Base-by-base conservation (phyloP, 192 early-diverging fungal species). In the Podila minutissima region DNA sequence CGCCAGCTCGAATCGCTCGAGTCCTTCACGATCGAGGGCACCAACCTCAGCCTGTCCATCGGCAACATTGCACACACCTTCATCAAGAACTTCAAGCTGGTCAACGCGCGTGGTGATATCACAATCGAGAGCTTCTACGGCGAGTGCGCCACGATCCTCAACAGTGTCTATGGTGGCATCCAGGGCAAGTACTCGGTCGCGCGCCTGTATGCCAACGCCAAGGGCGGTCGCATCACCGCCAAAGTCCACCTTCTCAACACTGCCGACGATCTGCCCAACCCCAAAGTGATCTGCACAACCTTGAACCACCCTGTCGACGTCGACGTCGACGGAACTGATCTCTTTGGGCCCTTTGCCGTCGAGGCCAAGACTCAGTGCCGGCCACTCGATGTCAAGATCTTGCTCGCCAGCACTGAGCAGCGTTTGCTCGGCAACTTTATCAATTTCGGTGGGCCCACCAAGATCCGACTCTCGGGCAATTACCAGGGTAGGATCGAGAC, bases 281-380 rank as follows among this genome's bases (percentile, higher is more conserved):
- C 77, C 28, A 81, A 73, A 58, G 77, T 81, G 61, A 66, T 73
- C 31, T 81, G 77, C 35, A 24, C 67, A 0, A 81, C 77, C 24
- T 26, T 73, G 7, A 50, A 81, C 33, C 67, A 81, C 62, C 62
- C 70, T 15, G 71, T 81, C 17, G 22, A 2, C 4, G 55, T 81
- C 58, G 28, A 50, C 5, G 77, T 81, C 1, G 77, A 81, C 29
- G 77, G 77, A 13, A 65, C 77, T 0, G 77, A 81, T 41, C 71
- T 81, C 33, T 81, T 73, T 61, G 50, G 55, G 1, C 53, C 33
- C 31, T 73, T 81, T 28, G 60, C 77, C 5, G 77, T 81, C 32
- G 77, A 81, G 11, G 77, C 77, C 66, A 81, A 81, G 77, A 81
- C 77, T 5, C 71, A 72, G n/a, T 69, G 66, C 33, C 66, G 68